Conservation (phyloP, 441 rosid species). For the Viola pubescens region DNA sequence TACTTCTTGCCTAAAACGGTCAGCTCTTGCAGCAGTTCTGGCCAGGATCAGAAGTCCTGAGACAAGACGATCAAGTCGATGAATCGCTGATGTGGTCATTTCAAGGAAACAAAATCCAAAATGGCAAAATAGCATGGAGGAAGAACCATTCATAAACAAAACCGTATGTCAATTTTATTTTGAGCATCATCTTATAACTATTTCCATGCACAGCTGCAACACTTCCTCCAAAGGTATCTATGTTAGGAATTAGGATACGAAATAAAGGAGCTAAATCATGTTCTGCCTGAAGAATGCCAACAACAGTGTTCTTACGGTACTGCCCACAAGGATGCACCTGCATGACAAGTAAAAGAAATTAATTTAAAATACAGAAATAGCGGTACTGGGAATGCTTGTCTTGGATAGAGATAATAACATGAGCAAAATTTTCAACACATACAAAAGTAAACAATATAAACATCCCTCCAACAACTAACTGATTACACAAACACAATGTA, state of each 20-base stretch:
- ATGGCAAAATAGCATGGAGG: conserved; percentile 2
- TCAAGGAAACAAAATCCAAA: conserved; percentile 32
- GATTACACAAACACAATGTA: not conserved
- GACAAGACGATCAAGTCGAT: conserved; percentile 79
- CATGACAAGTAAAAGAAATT: conserved; percentile 13
- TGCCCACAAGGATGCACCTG: conserved; percentile 99
- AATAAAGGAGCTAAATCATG: conserved; percentile 63
- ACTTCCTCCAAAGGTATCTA: conserved; percentile 6
- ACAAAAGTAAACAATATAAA: not conserved
- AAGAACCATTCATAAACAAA: not conserved
- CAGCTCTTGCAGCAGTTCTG: conserved; percentile 78
- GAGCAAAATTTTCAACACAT: not conserved
- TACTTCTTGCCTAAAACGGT: conserved; percentile 81
- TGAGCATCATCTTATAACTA: not conserved
- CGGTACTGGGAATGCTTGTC: not conserved
- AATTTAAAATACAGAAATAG: conserved; percentile 2
- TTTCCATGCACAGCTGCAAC: not conserved
- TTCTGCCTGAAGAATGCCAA: conserved; percentile 94
- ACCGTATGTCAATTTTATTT: not conserved
- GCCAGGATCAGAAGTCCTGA: conserved; percentile 91
- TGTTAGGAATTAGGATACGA: conserved; percentile 52
- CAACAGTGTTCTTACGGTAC: conserved; percentile 87
- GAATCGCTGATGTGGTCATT: conserved; percentile 50
- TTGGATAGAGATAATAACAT: not conserved
- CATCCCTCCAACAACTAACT: not conserved